Evolutionary conservation across 1,139 yeast species (phyloP).

Genomic region (Nakaseomyces delphensis): DNA sequence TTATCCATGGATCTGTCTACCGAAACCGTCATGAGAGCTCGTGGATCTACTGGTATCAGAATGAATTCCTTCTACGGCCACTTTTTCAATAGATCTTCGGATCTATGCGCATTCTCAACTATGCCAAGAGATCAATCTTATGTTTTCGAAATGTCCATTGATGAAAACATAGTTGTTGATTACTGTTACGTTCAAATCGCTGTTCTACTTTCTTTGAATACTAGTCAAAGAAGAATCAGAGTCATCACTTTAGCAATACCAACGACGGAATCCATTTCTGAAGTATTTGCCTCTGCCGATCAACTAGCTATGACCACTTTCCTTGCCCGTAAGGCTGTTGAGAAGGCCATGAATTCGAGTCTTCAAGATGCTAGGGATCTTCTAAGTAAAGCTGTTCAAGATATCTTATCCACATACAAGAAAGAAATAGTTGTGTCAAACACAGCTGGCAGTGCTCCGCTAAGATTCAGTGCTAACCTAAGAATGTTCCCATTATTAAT

Average conservation of each 20-base stretch:
- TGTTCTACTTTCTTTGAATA: conserved; percentile 75
- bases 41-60: conserved; percentile 85
- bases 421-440: conserved; percentile 88
- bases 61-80: conserved; percentile 85
- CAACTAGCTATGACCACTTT: conserved; percentile 81
- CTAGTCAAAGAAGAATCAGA: conserved; percentile 89
- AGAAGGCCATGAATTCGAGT: conserved; percentile 59
- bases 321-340: conserved; percentile 79
- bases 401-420: conserved; percentile 71
- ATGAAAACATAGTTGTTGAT: conserved; percentile 75
- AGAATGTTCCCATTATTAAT: conserved; percentile 87
- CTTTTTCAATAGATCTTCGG: conserved; percentile 91
- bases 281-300: conserved; percentile 91
- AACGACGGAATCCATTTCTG: conserved; percentile 66
- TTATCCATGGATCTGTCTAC: conserved; percentile 81
- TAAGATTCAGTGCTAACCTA: conserved; percentile 79
- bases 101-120: conserved; percentile 93
- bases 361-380: conserved; percentile 76
- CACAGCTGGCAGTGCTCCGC: conserved; percentile 79
- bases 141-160: conserved; percentile 75
- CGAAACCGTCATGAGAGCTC: conserved; percentile 91
- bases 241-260: conserved; percentile 87
- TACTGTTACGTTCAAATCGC: conserved; percentile 85
- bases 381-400: conserved; percentile 57
- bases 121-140: conserved; percentile 96